Conservation (phyloP, 192 early-diverging fungal species). For the Gryganskiella cystojenkinii region DNA sequence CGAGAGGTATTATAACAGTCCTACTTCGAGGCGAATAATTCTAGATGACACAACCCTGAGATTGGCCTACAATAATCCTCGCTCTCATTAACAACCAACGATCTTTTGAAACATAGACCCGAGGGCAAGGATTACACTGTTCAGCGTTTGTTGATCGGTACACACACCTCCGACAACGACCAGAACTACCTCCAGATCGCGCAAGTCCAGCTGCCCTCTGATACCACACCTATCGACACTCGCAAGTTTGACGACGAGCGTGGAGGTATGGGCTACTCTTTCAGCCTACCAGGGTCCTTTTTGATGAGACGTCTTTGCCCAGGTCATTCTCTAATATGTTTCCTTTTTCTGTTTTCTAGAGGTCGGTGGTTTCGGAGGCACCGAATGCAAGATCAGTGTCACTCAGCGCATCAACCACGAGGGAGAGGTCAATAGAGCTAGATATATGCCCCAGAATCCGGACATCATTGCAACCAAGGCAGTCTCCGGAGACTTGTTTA, state of each 20-base stretch:
- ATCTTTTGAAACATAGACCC: slow-evolving; percentile 62
- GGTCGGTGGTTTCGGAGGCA: slow-evolving; percentile 82
- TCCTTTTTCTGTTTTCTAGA: slow-evolving; percentile 55
- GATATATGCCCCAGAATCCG: slow-evolving; percentile 96
- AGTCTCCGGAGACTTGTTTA: slow-evolving; percentile 90
- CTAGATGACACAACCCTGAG: background rate
- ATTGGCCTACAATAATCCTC: background rate
- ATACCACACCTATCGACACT: slow-evolving; percentile 66
- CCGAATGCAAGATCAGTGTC: slow-evolving; percentile 81
- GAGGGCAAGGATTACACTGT: slow-evolving; percentile 92
- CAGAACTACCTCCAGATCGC: slow-evolving; percentile 98
- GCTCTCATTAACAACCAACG: background rate
- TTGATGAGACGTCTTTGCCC: background rate
- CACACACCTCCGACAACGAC: slow-evolving; percentile 96
- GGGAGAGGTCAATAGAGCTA: slow-evolving; percentile 97
- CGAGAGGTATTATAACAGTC: slow-evolving; percentile 68
- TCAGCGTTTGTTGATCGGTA: slow-evolving; percentile 92
- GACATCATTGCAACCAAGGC: slow-evolving; percentile 97
- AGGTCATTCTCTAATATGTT: background rate
- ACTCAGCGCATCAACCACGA: slow-evolving; percentile 97
- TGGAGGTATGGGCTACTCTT: slow-evolving; percentile 60
- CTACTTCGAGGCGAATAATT: background rate
- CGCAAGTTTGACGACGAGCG: slow-evolving; percentile 78
- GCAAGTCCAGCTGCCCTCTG: slow-evolving; percentile 86
- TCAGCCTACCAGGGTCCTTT: too few relatives aligned